Base-by-base conservation (phyloP, 2,329 filamentous ascomycete species). In the Pochonia chlamydosporia region DNA sequence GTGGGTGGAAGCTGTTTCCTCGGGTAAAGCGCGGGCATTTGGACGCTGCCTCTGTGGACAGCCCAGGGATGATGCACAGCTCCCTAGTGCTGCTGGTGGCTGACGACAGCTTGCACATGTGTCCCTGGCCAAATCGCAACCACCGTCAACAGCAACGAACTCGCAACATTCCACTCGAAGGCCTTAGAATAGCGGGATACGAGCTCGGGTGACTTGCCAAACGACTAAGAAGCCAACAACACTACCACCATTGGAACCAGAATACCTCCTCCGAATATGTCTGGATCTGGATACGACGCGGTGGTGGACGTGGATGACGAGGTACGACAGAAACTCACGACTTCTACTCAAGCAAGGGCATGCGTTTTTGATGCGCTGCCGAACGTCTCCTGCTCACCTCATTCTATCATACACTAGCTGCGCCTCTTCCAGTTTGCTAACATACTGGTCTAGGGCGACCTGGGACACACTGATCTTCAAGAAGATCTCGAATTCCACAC, bases 401-500 rank as follows among this genome's bases (percentile, higher is more conserved):
- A n/a, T n/a, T n/a, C n/a, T n/a, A n/a, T n/a, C n/a, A n/a, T n/a
- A n/a, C n/a, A 16, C 39, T 37, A 35, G 18, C 18, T 10, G 4
- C 14, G 14, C 7, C 11, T 5, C 7, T 21, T 16, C 20, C n/a
- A 23, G 9, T 39, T 20, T 11, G 35, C 35, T 39, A 3, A 39
- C 20, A 14, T 23, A 14, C 14, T 20, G 23, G 9, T 5, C n/a
- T 65, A 97, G 91, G 92, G 92, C 62, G 93, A 99, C 71, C 84
- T 99, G 64, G 93, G 93, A 61, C 91, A 96, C 71, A 99, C 93
- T 48, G 93, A 99, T 68, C 85, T 99, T 21, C 90, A 96, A 75
- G 92, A 96, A 68, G 93, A 97, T 71, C 90, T 99, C 66, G 93
- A 97, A 79, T 99, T 99, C 74, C 93, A 99, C 77, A 87, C 84